These are phyloP conservation scores for Podila clonocystis DNA, from an alignment of 192 early-diverging fungal genomes.

Conservation along the genomic window DNA sequence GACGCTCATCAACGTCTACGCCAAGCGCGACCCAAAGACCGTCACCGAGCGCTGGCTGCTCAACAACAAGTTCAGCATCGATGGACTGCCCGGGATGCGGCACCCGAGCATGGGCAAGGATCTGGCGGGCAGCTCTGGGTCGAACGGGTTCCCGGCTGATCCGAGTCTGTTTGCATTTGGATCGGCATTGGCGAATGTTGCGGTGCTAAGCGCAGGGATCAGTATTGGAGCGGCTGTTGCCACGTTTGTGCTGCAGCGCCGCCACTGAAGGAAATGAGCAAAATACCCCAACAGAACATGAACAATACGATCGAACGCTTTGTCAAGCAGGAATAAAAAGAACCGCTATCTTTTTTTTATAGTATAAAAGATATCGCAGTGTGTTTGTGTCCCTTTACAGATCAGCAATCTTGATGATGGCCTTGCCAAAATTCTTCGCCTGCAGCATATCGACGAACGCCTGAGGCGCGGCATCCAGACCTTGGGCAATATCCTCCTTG, in stretches of 20 bases:
- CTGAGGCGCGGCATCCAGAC: constrained; percentile 68
- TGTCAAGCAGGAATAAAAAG: too few species aligned
- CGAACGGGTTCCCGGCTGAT: background rate
- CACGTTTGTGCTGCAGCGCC: background rate
- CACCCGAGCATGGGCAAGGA: constrained; percentile 27
- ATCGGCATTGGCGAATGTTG: background rate
- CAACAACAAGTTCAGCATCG: constrained; percentile 63
- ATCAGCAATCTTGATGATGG: constrained; percentile 56
- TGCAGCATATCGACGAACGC: constrained; percentile 64
- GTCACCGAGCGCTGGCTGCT: constrained; percentile 43
- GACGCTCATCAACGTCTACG: constrained; percentile 54
- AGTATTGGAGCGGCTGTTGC: background rate
- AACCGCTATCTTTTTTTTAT: too few species aligned
- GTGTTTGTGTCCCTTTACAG: too few species aligned
- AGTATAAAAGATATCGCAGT: too few species aligned
- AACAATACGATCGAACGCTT: too few species aligned
- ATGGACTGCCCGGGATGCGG: constrained; percentile 63
- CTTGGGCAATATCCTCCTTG: constrained; percentile 63
- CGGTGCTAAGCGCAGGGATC: background rate
- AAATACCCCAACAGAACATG: too few species aligned
- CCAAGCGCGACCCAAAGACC: constrained; percentile 49
- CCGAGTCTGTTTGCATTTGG: background rate
- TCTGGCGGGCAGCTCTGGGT: background rate
- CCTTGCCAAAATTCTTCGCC: constrained; percentile 73
- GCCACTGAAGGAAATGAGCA: background rate